Percentiles rank a stretch among this genome's conserved stretches.
Evolutionary conservation across 371 early-diverging fungal species (phyloP).

Genomic region (Cokeromyces recurvatus): DNA sequence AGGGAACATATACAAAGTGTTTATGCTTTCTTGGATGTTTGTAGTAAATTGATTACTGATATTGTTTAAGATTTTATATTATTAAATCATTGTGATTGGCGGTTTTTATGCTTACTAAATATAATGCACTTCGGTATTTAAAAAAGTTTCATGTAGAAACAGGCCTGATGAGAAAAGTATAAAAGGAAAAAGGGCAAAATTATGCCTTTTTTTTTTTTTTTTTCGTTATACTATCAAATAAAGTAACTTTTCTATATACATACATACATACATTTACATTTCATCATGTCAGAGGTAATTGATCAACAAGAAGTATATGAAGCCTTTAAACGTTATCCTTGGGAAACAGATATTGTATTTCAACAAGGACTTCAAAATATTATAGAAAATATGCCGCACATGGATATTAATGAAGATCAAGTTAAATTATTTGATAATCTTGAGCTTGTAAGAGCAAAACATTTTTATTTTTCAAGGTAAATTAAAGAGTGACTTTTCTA

Average conservation of each 20-base stretch:
- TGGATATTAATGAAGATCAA: neutral
- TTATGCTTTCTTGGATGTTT: slow-evolving; percentile 94
- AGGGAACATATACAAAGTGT: slow-evolving; percentile 58
- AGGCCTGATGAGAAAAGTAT: no score
- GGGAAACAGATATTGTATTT: slow-evolving; percentile 44
- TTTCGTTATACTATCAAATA: no score
- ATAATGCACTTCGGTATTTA: no score
- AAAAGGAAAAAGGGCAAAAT: no score
- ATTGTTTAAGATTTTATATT: slow-evolving; percentile 47
- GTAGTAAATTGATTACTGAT: slow-evolving; percentile 90
- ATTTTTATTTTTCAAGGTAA: slow-evolving; percentile 50
- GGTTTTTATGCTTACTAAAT: neutral
- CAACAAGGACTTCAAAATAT: slow-evolving; percentile 32
- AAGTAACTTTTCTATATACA: no score
- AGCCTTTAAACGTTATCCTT: slow-evolving; percentile 37
- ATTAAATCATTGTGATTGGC: no score
- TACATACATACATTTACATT: no score
- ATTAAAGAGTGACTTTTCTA: no score
- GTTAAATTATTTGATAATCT: slow-evolving; percentile 3
- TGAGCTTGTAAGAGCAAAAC: slow-evolving; percentile 46
- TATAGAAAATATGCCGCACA: neutral
- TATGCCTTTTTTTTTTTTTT: no score
- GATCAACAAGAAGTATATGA: slow-evolving; percentile 8
- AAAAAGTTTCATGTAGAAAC: no score
- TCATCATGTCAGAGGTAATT: no score